Percentiles rank a stretch among this genome's conserved stretches.
phyloP scores from a whole-genome alignment of 192 early-diverging fungal genomes.

The Backusella tarrabulga region DNA sequence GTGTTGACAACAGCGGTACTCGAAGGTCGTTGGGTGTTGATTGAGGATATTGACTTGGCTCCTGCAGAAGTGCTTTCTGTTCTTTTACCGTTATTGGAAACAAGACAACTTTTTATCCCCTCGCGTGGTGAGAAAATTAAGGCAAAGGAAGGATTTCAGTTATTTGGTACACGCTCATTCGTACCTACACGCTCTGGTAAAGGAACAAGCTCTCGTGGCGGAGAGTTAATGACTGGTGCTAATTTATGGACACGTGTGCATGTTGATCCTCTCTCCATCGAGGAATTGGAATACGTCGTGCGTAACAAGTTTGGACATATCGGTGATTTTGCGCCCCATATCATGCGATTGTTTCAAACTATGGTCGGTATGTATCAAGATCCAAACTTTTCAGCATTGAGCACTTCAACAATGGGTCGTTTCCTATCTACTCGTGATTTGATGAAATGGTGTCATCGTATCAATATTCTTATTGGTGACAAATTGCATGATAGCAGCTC shows the following conservation, averaged over 20 bases:
- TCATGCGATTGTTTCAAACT: slow-evolving; percentile 55
- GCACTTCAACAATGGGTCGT: slow-evolving; percentile 49
- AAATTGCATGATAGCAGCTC: slow-evolving; percentile 6
- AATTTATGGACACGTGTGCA: slow-evolving; percentile 82
- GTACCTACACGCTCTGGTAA: slow-evolving; percentile 53
- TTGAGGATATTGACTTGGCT: slow-evolving; percentile 97
- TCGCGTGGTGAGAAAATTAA: slow-evolving; percentile 83
- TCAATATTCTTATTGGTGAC: slow-evolving; percentile 48
- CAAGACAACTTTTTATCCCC: slow-evolving; percentile 84
- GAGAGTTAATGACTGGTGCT: slow-evolving; percentile 50
- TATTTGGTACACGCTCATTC: slow-evolving; percentile 85
- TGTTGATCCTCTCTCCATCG: slow-evolving; percentile 56
- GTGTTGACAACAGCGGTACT: slow-evolving; percentile 88
- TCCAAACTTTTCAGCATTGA: slow-evolving; percentile 41
- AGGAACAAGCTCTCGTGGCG: slow-evolving; percentile 39
- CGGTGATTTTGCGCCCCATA: slow-evolving; percentile 45
- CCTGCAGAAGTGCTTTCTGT: slow-evolving; percentile 92
- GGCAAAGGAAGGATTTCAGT: slow-evolving; percentile 83
- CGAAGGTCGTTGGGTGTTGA: slow-evolving; percentile 91
- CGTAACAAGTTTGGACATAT: slow-evolving; percentile 53
- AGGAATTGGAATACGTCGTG: slow-evolving; percentile 70
- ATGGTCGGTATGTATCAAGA: slow-evolving; percentile 47
- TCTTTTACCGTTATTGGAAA: slow-evolving; percentile 90
- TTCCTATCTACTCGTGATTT: slow-evolving; percentile 82
- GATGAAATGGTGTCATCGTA: slow-evolving; percentile 87